These are phyloP conservation scores for Daldinia vernicosa DNA, from an alignment of 495 filamentous ascomycete species.

Conservation along the genomic window DNA sequence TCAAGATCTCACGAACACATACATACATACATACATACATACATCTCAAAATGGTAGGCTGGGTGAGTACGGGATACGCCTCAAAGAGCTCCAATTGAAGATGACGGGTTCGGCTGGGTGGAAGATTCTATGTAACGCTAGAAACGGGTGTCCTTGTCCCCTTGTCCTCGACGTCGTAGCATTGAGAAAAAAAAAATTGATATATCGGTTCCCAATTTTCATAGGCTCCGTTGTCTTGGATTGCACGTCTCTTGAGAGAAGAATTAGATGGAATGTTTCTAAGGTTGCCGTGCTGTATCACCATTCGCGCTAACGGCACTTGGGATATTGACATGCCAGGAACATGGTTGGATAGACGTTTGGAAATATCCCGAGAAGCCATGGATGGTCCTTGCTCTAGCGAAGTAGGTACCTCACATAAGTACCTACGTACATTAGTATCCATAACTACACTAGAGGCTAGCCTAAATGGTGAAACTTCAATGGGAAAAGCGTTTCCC, in stretches of 20 bases:
- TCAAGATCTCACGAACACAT: slow-evolving; percentile 30
- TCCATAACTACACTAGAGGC: neutral
- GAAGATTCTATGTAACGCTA: slow-evolving; percentile 33
- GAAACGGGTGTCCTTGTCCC: slow-evolving; percentile 9
- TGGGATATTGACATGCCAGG: slow-evolving; percentile 29
- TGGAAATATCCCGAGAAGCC: slow-evolving; percentile 8
- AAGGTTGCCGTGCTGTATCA: slow-evolving; percentile 18
- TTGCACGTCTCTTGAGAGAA: slow-evolving; percentile 11
- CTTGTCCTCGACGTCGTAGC: slow-evolving; percentile 25
- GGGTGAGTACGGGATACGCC: slow-evolving; percentile 13
- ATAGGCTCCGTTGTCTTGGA: slow-evolving; percentile 25
- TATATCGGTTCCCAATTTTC: slow-evolving; percentile 13
- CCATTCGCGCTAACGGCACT: slow-evolving; percentile 41
- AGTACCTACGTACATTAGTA: neutral
- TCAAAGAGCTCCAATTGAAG: slow-evolving; percentile 22
- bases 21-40: slow-evolving; percentile 14
- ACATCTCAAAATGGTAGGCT: slow-evolving; percentile 26
- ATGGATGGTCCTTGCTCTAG: slow-evolving; percentile 5
- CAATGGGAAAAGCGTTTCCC: neutral
- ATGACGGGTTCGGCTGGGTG: slow-evolving; percentile 13
- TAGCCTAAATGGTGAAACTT: slow-evolving; percentile 32
- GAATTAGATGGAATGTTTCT: slow-evolving; percentile 36
- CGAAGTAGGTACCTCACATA: neutral
- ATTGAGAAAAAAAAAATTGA: slow-evolving; percentile 8
- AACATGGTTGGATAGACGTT: slow-evolving; percentile 33